Conservation (phyloP, 352 stramenopile genomes). For the Phytophthora hibernalis region DNA sequence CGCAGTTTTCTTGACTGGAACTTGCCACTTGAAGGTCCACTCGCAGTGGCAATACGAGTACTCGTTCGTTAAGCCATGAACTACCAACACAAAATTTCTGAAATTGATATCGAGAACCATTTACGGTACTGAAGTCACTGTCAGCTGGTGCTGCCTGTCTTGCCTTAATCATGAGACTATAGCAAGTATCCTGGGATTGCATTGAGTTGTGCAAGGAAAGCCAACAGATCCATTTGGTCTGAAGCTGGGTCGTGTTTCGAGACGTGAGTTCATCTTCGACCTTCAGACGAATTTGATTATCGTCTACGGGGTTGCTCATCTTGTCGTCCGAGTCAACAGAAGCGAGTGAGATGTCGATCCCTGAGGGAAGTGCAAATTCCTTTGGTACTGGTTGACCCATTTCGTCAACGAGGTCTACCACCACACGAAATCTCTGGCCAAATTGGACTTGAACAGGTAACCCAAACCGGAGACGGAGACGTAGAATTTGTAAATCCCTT, state of each 20-base stretch:
- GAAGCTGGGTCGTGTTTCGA: neutral
- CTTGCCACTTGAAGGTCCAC: conserved; percentile 15
- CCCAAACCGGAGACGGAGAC: conserved; percentile 59
- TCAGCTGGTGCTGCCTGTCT: neutral
- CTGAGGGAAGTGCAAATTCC: neutral
- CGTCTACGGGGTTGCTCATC: neutral
- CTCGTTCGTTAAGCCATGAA: conserved; percentile 29
- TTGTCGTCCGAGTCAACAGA: neutral
- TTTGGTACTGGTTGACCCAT: conserved; percentile 46
- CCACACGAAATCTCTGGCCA: conserved; percentile 41
- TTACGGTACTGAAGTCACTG: neutral
- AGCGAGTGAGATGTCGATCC: conserved; percentile 8
- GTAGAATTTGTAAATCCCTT: conserved; percentile 35
- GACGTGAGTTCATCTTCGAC: conserved; percentile 3
- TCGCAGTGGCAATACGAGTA: conserved; percentile 52
- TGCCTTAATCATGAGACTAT: conserved; percentile 12
- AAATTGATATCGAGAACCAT: conserved; percentile 22
- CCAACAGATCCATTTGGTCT: conserved; percentile 20
- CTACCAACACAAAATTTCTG: conserved; percentile 50
- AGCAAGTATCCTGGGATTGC: neutral
- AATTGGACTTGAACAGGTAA: conserved; percentile 30
- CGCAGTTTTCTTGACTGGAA: neutral
- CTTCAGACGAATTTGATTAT: conserved; percentile 9
- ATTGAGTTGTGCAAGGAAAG: conserved; percentile 1
- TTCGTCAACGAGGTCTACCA: conserved; percentile 63